Evolutionary conservation across 2,329 filamentous ascomycete genomes (phyloP), one percentile per base, ranked within the genome.

Genomic region (Penicillium vulpinum): DNA sequence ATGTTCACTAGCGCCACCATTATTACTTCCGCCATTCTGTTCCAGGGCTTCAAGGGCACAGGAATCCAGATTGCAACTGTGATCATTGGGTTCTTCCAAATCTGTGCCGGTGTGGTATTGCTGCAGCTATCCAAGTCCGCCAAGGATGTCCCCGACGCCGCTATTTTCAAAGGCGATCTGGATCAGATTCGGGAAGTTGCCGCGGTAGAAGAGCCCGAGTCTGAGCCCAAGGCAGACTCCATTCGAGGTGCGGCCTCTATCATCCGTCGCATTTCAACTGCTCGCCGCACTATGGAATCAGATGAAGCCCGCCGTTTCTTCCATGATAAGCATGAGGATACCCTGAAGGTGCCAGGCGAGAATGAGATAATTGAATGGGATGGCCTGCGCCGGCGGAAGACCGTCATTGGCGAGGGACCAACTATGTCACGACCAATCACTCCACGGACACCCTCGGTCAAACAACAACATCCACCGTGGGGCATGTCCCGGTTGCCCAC

Each of bases 1-100:
- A 93, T 95, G 79, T 99, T 99, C 73, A 99, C 94, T 38, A 96
- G 88, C 66, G 89, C 92, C 5, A 97, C 94, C 21, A 97, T 99
- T 63, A 85, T 97, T 65, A 95, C 92, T 6, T 97, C 93, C 0
- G 90, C 92, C 4, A 87, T 99, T 45, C 80, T 99, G 3, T 97
- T 97, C 76, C 88, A 87, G 61, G 94, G 94, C 8, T 97, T 99
- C 83, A 93, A 96, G 70, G 94, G 93, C 35, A 90, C 90, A 0
- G 82, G 85, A 0, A 83, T 85, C 6, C 85, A 89, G 26, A 97
- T 99, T 56, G 82, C 90, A 44, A 96, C 92, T 0, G 90, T 97
- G 29, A 88, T 97, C 54, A 86, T 96, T 78, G 94, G 94, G 1
- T 99, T 99, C 77, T 78, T 99, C 39, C 88, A 89, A 59, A 99